Conservation (phyloP, 2,329 filamentous ascomycete genomes). For the Tolypocladium pustulatum region DNA sequence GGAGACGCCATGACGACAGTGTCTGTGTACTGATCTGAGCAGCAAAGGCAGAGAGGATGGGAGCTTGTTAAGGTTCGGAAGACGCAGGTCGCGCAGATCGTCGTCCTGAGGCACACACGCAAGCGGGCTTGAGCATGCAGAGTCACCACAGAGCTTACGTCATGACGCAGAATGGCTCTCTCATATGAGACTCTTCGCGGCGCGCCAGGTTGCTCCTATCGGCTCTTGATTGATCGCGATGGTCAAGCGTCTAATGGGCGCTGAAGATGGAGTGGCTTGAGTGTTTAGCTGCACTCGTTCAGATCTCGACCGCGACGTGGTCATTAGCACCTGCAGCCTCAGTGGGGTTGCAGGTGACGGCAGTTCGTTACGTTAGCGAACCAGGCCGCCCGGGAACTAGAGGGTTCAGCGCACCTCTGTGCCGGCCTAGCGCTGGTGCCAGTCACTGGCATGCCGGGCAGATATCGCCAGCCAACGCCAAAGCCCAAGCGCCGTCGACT, state of each 20-base stretch:
- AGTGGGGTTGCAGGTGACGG: background rate
- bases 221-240: background rate
- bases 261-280: background rate
- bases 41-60: background rate
- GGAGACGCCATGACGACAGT: conserved; percentile 8
- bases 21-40: background rate
- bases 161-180: background rate
- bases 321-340: background rate
- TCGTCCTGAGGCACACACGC: background rate
- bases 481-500: background rate
- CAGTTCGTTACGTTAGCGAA: background rate
- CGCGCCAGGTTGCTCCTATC: background rate
- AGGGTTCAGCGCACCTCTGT: background rate
- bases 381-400: background rate
- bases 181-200: background rate
- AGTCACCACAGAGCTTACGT: background rate
- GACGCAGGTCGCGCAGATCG: background rate
- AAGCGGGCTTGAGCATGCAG: background rate
- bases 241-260: background rate
- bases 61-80: background rate
- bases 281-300: background rate
- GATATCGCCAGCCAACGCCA: background rate
- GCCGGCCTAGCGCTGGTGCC: background rate
- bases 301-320: background rate
- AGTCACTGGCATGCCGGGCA: background rate